Base-by-base conservation (phyloP, 2,329 filamentous ascomycete species). In the Aureobasidium sp. region DNA sequence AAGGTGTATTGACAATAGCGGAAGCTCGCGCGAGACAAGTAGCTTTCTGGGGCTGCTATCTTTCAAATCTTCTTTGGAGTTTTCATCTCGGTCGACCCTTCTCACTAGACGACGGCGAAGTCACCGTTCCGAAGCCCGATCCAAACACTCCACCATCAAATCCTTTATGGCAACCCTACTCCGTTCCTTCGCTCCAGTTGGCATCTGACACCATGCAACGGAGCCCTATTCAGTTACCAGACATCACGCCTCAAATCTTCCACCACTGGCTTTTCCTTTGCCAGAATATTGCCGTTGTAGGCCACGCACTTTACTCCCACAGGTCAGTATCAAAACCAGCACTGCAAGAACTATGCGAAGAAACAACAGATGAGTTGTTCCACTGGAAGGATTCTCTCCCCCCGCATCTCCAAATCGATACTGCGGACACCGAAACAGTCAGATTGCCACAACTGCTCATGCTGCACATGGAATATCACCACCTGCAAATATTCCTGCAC, bases 51-150 rank as follows among this genome's bases (percentile, higher is more conserved):
- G 75, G 73, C 6, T 73, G 73, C 41, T 78, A 76, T 65, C 67
- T 74, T 13, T 73, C 74, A 29, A 76, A 78, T 39, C 66, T 69
- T 55, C 29, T 45, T 39, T 55, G 3, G 71, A 74, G 76, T 3
- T 77, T 77, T 61, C 76, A 77, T 55, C 64, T 78, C 1, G 76
- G 76, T 11, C 71, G 76, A 6, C 76, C 76, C 0, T 75, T 77
- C 63, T 73, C 73, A 29, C 74, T 76, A 63, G 73, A 74, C 51
- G 70, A 70, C 8, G 73, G 73, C 34, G 76, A 77, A 47, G 72
- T 78, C 32, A 72, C 71, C 5, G 75, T 77, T 5, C 67, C 68
- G 0, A 76, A 75, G 61, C 76, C 75, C 21, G 39, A 44, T 67
- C 70, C n/a, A 69, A 69, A 29, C 9, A 25, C 34, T n/a, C 21